Evolutionary conservation across 1,284 basidiomycete species (phyloP).

Genomic region (Sanghuangporus sanghuang): DNA sequence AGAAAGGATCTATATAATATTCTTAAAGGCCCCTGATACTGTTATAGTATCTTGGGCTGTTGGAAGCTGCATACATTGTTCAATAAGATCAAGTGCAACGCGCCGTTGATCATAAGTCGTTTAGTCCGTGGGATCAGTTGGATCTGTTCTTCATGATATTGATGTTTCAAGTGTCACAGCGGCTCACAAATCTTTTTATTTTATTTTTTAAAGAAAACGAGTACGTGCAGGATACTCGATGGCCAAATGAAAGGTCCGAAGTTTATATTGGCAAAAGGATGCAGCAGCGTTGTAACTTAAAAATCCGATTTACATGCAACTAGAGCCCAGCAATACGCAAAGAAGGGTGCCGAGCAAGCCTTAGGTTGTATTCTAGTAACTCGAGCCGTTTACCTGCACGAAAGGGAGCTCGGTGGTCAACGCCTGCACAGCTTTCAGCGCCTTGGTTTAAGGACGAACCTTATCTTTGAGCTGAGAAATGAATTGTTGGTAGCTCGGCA

Average conservation of each 20-base stretch:
- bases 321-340: background rate
- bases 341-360: background rate
- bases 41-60: background rate
- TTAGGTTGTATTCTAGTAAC: slow-evolving; percentile 3
- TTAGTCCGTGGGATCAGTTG: too few relatives aligned
- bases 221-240: too few relatives aligned
- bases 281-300: background rate
- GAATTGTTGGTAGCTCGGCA: slow-evolving; percentile 96
- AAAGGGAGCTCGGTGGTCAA: background rate
- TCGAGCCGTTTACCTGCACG: slow-evolving; percentile 15
- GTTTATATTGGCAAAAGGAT: slow-evolving; percentile 3
- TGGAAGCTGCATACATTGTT: background rate
- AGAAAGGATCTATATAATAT: background rate
- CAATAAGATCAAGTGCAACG: too few relatives aligned
- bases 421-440: background rate
- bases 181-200: too few relatives aligned
- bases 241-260: background rate
- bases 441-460: slow-evolving; percentile 32
- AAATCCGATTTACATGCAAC: background rate
- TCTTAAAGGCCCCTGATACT: background rate
- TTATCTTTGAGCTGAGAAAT: slow-evolving; percentile 74
- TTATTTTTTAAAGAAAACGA: too few relatives aligned
- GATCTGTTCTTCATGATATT: too few relatives aligned
- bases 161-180: too few relatives aligned
- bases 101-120: too few relatives aligned